Percentiles rank a stretch among this genome's conserved stretches.
phyloP scores from a whole-genome alignment of 2,329 filamentous ascomycete species.

The Clonostachys solani region DNA sequence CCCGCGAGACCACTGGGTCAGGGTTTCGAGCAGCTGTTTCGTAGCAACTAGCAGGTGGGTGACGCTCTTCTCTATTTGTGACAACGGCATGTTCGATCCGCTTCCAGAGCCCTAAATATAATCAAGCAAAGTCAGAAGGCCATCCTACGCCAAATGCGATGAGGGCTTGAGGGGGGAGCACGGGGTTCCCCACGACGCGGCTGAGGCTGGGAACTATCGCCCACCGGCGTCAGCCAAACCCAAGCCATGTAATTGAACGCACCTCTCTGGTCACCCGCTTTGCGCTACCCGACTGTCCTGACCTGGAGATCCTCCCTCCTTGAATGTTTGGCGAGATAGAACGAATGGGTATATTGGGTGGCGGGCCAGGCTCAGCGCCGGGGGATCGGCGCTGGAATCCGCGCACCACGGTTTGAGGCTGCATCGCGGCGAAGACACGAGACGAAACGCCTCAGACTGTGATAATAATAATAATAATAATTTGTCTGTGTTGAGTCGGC shows the following conservation, averaged over 20 bases:
- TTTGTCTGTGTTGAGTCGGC: too few relatives aligned
- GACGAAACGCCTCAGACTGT: too few relatives aligned
- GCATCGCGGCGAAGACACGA: too few relatives aligned
- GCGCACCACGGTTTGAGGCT: background rate
- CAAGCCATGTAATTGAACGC: background rate
- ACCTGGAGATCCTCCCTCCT: conserved; percentile 64
- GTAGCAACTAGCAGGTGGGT: conserved; percentile 96
- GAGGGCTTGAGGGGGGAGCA: too few relatives aligned
- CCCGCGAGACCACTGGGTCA: conserved; percentile 95
- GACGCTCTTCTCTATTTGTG: conserved; percentile 98
- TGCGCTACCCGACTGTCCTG: conserved; percentile 30
- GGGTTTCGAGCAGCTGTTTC: conserved; percentile 93
- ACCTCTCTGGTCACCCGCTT: conserved; percentile 7
- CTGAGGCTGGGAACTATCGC: too few relatives aligned
- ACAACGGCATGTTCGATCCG: conserved; percentile 71
- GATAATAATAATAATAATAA: too few relatives aligned
- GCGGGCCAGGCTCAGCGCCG: conserved; percentile 55
- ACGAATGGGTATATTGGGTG: conserved; percentile 49
- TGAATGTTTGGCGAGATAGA: conserved; percentile 61
- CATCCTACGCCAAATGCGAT: too few relatives aligned
- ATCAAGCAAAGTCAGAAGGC: background rate
- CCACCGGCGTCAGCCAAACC: too few relatives aligned
- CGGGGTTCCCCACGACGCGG: too few relatives aligned
- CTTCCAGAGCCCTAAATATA: conserved; percentile 44
- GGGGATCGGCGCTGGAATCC: conserved; percentile 56